Conservation (phyloP, 805 yeast genomes). For the Isabelozyma rhagii region DNA sequence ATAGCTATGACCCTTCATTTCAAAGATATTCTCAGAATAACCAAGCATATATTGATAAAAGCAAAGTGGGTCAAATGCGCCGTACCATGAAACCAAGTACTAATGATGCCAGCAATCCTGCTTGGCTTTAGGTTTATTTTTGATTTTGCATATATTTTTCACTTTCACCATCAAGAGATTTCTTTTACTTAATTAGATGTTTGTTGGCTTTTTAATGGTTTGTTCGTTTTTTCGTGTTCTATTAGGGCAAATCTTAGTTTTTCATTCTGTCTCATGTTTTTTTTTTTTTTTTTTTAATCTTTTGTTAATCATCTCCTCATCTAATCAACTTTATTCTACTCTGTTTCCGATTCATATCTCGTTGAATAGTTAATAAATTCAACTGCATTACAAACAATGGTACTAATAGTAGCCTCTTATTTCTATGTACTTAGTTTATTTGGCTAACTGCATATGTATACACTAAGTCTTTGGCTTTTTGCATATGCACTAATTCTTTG, state of each 20-base stretch:
- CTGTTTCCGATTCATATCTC: neutral
- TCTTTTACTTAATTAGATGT: neutral
- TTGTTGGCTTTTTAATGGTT: neutral
- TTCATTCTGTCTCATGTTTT: neutral
- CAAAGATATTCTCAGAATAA: constrained; percentile 7
- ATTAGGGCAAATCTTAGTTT: neutral
- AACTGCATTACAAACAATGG: neutral
- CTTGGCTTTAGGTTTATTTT: constrained; percentile 13
- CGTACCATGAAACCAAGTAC: neutral
- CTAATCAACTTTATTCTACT: too few species aligned
- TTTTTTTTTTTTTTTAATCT: neutral
- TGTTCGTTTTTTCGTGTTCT: neutral
- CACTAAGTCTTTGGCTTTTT: neutral
- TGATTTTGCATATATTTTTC: constrained; percentile 7
- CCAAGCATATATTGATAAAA: constrained; percentile 4
- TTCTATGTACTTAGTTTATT: neutral
- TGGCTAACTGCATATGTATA: neutral
- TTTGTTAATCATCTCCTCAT: neutral
- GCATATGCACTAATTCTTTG: constrained; percentile 5
- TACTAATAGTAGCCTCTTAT: too few species aligned
- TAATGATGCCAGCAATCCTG: constrained; percentile 12
- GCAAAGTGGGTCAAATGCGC: neutral
- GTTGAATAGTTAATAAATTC: neutral
- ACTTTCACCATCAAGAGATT: constrained; percentile 1
- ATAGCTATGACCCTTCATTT: constrained; percentile 3